phyloP scores from a whole-genome alignment of 176 grass and related monocot species.

The Olyra latifolia region DNA sequence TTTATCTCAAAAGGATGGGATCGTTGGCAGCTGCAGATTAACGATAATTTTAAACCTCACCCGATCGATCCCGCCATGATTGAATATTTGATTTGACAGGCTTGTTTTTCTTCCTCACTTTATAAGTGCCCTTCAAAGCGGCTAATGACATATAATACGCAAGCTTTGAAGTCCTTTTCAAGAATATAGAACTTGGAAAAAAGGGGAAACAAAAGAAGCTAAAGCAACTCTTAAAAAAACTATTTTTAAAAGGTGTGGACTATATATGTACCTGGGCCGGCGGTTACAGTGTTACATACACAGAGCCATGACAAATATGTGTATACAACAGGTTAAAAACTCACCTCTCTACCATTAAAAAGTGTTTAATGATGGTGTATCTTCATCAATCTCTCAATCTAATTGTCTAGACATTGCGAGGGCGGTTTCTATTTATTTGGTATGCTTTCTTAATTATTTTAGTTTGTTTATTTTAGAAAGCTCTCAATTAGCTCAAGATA shows the following conservation, averaged over 20 bases:
- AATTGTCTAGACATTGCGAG: too few species aligned
- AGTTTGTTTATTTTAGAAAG: too few species aligned
- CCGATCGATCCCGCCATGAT: constrained; percentile 18
- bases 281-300: background rate
- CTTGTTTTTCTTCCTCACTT: constrained; percentile 16
- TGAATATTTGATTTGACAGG: constrained; percentile 38
- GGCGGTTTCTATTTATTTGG: too few species aligned
- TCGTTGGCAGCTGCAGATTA: background rate
- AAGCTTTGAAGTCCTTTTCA: constrained; percentile 42
- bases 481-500: too few species aligned
- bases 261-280: background rate
- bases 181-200: constrained; percentile 16
- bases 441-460: too few species aligned
- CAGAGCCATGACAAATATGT: background rate
- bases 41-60: background rate
- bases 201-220: constrained; percentile 17
- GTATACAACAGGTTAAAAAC: background rate
- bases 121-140: constrained; percentile 32
- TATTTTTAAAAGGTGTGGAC: background rate
- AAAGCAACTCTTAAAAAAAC: constrained; percentile 4
- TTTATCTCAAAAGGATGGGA: background rate
- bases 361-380: too few species aligned
- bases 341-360: too few species aligned
- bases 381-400: too few species aligned
- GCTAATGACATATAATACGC: constrained; percentile 23